Evolutionary conservation across 208 protist genomes (phyloP).

Genomic region (Trypanosoma conorhini): DNA sequence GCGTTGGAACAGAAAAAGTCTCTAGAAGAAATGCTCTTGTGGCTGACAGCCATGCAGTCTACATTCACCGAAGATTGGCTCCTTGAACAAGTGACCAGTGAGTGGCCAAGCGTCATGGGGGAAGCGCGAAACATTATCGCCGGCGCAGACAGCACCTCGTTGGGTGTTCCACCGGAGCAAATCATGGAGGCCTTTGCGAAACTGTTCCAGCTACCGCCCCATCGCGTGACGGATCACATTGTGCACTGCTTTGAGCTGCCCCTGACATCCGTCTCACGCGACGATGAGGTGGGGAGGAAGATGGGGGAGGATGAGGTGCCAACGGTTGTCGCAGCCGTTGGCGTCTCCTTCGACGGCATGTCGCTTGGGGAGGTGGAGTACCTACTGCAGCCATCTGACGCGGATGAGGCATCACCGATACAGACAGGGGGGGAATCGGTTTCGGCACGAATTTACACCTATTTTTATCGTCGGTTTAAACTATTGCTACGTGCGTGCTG

Average conservation of each 20-base stretch:
- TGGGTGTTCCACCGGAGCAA: not conserved
- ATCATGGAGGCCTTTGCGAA: conserved; percentile 1
- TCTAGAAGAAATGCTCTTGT: not conserved
- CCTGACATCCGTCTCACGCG: not conserved
- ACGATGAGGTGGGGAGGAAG: not conserved
- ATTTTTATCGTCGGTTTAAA: conserved; percentile 10
- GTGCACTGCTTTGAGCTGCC: conserved; percentile 11
- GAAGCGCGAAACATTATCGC: not conserved
- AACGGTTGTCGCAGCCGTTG: not conserved
- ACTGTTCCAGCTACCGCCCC: conserved; percentile 3
- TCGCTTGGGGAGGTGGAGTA: conserved; percentile 20
- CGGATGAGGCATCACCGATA: not conserved
- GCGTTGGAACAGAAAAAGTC: not conserved
- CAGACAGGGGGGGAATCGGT: not conserved
- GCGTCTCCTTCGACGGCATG: conserved; percentile 6
- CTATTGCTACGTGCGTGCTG: not conserved
- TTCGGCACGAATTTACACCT: not conserved
- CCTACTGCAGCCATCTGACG: conserved; percentile 5
- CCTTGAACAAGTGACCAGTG: not conserved
- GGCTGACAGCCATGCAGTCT: conserved; percentile 1
- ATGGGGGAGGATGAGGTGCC: not conserved
- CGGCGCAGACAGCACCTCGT: not conserved
- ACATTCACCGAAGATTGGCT: not conserved
- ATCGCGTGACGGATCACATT: conserved; percentile 1
- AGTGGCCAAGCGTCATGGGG: conserved; percentile 4